Base-by-base conservation (phyloP, 2,329 filamentous ascomycete genomes). In the Xylaria sp. region DNA sequence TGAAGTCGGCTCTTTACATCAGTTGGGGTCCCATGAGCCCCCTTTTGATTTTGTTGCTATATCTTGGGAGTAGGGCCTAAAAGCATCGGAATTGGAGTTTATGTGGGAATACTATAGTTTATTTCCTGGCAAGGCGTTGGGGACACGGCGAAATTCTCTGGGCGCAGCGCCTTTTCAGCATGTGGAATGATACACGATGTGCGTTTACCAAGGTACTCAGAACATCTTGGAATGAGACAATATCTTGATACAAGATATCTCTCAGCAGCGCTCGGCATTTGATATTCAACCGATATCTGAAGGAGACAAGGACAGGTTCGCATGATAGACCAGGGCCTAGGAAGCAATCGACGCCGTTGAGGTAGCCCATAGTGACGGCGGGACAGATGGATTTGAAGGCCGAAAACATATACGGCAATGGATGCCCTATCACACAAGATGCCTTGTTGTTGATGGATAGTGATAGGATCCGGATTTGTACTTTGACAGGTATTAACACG, bases 1-100 rank as follows among this genome's bases (percentile, higher is more conserved):
- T 94, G 82, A 91, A 77, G 73, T 71, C 67, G 62, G 65, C 59
- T 73, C 63, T 74, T 68, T 54, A 63, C 48, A 13, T 63, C 42
- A 68, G 54, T 51, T 68, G 33, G 63, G 58, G 44, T 58, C 58
- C 51, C 46, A 65, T 48, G 56, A 40, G 20, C 51, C 36, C 44
- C 53, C 64, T 33, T 66, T 66, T 67, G 17, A n/a, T 44, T 69
- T 71, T 65, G 62, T 69, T 65, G 66, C 67, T 68, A 65, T 64
- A 60, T 66, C 53, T 63, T 58, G 62, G 70, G 66, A 65, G 71
- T 69, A 67, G 63, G 66, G 65, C 68, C 42, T 56, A 72, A 73
- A 75, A 76, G 74, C 75, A 77, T 77, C 66, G 75, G 75, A 74
- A 66, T 67, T 59, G 75, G 75, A 74, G 75, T 77, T 75, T 64